Conservation (phyloP, 768 basidiomycete species). For the Neoboletus subvelutipes region DNA sequence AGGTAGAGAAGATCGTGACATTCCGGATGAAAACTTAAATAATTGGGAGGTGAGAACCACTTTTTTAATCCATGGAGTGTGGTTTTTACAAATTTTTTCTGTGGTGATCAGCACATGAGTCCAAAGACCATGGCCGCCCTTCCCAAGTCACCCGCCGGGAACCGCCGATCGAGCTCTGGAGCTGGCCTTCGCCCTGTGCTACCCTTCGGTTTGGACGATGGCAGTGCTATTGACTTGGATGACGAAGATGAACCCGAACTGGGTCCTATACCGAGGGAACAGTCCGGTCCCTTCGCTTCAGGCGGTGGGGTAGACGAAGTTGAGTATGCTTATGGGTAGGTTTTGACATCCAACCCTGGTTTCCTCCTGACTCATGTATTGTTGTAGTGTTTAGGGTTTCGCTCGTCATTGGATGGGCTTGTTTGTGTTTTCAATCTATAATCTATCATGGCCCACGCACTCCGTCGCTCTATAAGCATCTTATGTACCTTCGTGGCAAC, state of each 20-base stretch:
- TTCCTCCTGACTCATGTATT: conserved; percentile 9
- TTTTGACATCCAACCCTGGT: conserved; percentile 9
- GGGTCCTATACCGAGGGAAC: conserved; percentile 75
- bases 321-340: conserved; percentile 84
- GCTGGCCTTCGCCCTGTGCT: conserved; percentile 80
- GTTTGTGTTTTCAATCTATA: background rate
- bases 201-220: conserved; percentile 75
- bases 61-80: background rate
- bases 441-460: background rate
- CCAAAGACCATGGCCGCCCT: conserved; percentile 92
- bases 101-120: conserved; percentile 76
- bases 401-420: background rate
- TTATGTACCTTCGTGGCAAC: background rate
- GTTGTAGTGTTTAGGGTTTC: conserved; percentile 22
- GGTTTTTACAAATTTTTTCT: background rate
- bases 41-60: conserved; percentile 84
- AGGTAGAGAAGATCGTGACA: conserved; percentile 60
- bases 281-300: conserved; percentile 69
- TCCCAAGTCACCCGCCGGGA: conserved; percentile 85
- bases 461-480: background rate
- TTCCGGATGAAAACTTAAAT: conserved; percentile 78
- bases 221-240: conserved; percentile 66
- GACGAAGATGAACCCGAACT: conserved; percentile 72
- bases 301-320: conserved; percentile 89
- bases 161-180: conserved; percentile 81